Evolutionary conservation across 257 asterid species (phyloP), one percentile per base, ranked within the genome.

Genomic region (Coffea eugenioides): DNA sequence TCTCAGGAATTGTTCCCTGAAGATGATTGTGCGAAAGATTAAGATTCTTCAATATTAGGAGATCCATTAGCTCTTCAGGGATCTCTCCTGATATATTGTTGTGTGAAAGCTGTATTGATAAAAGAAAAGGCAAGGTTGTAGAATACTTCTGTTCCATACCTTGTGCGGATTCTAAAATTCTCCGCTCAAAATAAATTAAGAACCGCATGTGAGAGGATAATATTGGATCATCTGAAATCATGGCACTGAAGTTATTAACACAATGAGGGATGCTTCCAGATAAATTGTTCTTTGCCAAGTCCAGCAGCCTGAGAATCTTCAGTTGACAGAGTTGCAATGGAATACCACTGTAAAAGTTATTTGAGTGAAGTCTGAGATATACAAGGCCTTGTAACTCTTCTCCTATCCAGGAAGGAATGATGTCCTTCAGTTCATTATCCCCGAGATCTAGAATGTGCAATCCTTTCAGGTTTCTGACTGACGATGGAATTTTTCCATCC

Each of bases 311-410:
- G 11, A 87, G 74, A 20, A n/a, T 20, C 1, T 20, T 56, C 12
- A 87, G 84, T 14, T 21, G 77, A 80, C 90, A 87, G 8, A 84
- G 54, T 54, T 80, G 74, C 23, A 21, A 20, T 18, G 88, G 87
- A 41, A 87, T 84, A 8, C 23, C 43, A 0, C 88, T 86, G 14
- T 36, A 73, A 31, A 87, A 73, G 45, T 72, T 15, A 76, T 87
- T 87, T 13, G 82, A 80, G 3, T 83, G 82, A 15, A 84, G 78
- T 75, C 82, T 87, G 10, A 87, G 73, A 49, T 66, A 59, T 8
- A 45, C 57, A 59, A 87, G 15, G 8, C 27, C 27, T 8, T 52
- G 27, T 11, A 83, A 64, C 1, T 65, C 77, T 57, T 74, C 68
- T 48, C 81, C 74, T 2, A 85, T 79, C 86, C 90, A 83, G 18